phyloP scores from a whole-genome alignment of 2,329 filamentous ascomycete genomes.

The Monilinia vaccinii-corymbosi region DNA sequence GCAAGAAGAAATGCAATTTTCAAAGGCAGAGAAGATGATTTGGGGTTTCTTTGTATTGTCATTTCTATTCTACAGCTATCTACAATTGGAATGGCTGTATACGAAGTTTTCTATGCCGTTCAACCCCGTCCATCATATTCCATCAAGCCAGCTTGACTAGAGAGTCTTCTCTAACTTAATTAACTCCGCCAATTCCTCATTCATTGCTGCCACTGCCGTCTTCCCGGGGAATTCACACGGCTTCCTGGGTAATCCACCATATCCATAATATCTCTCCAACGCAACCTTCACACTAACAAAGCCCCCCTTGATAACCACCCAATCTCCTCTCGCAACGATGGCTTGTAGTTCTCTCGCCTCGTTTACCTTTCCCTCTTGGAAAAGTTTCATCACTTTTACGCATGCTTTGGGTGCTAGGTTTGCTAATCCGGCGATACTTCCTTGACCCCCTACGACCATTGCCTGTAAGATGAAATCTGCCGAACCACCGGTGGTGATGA shows the following conservation, averaged over 20 bases:
- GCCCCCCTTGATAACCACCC: constrained; percentile 56
- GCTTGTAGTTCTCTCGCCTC: constrained; percentile 53
- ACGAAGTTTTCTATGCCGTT: neutral
- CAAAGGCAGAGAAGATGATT: neutral
- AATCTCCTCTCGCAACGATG: constrained; percentile 54
- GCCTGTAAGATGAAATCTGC: constrained; percentile 5
- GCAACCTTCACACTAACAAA: constrained; percentile 58
- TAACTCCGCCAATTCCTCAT: neutral
- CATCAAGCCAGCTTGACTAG: neutral
- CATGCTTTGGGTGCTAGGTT: constrained; percentile 35
- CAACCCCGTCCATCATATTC: neutral
- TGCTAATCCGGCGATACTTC: constrained; percentile 5
- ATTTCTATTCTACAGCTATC: neutral
- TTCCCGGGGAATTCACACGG: constrained; percentile 31
- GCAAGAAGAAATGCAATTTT: no score
- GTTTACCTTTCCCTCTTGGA: constrained; percentile 42
- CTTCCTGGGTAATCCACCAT: constrained; percentile 49
- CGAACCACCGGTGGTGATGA: neutral
- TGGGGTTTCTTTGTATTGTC: neutral
- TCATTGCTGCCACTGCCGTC: neutral
- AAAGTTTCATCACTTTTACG: constrained; percentile 48
- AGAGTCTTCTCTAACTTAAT: neutral
- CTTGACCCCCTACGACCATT: constrained; percentile 4
- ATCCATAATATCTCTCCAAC: constrained; percentile 48
- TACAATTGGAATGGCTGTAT: neutral